phyloP scores from a whole-genome alignment of 2,329 filamentous ascomycete species.

The Ophiognomonia clavigignenti-juglandacearum region DNA sequence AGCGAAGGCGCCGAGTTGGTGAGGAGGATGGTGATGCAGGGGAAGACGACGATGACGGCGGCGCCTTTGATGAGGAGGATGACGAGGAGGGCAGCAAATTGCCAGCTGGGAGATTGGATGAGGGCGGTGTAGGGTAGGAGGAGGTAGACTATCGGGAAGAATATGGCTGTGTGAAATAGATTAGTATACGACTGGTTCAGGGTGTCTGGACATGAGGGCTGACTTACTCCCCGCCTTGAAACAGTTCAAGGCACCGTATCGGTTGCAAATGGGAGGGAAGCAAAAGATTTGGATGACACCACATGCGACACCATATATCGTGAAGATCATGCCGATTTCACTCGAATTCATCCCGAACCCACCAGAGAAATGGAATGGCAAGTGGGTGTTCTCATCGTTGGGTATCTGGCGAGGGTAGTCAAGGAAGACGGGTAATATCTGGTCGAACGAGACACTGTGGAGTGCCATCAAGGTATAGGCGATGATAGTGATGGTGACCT shows the following conservation, averaged over 20 bases:
- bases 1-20: slow-evolving; percentile 80
- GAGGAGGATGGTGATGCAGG: slow-evolving; percentile 82
- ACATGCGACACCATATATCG: slow-evolving; percentile 72
- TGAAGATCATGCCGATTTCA: slow-evolving; percentile 81
- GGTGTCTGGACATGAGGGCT: background rate
- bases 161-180: slow-evolving; percentile 36
- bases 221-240: slow-evolving; percentile 57
- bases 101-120: slow-evolving; percentile 38
- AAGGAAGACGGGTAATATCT: slow-evolving; percentile 82
- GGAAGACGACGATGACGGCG: slow-evolving; percentile 78
- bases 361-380: slow-evolving; percentile 77
- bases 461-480: slow-evolving; percentile 78
- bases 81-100: slow-evolving; percentile 58
- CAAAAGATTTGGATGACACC: slow-evolving; percentile 81
- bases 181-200: background rate
- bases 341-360: slow-evolving; percentile 72
- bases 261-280: slow-evolving; percentile 71
- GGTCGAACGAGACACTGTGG: slow-evolving; percentile 81
- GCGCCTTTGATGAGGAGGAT: slow-evolving; percentile 72
- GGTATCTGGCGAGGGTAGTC: slow-evolving; percentile 61
- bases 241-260: slow-evolving; percentile 70
- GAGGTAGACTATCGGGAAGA: slow-evolving; percentile 73
- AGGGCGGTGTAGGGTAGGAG: slow-evolving; percentile 78
- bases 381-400: slow-evolving; percentile 50
- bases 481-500: slow-evolving; percentile 70